A percentile compares a stretch with the other conserved stretches of the same genome.
These are phyloP conservation scores for Alternaria triticimaculans DNA, from an alignment of 2,329 filamentous ascomycete species.

Conservation along the genomic window DNA sequence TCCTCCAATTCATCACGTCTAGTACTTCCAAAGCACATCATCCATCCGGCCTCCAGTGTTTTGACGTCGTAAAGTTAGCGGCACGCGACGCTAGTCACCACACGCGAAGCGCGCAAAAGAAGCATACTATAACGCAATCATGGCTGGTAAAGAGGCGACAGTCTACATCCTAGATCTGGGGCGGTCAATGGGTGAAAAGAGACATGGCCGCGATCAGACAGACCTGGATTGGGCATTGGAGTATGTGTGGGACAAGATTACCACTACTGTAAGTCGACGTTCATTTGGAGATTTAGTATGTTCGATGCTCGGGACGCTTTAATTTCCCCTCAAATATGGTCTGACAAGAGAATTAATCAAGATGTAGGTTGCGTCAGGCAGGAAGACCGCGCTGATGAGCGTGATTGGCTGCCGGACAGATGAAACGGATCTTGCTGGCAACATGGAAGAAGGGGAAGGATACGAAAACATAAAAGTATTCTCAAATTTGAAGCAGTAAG, in stretches of 20 bases:
- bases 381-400: constrained; percentile 77
- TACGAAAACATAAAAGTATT: constrained; percentile 85
- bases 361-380: constrained; percentile 64
- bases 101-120: constrained; percentile 1
- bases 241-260: constrained; percentile 95
- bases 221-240: constrained; percentile 89
- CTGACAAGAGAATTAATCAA: too few species aligned
- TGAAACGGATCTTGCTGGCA: constrained; percentile 45
- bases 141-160: constrained; percentile 93
- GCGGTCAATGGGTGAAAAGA: constrained; percentile 77
- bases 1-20: background rate
- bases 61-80: background rate
- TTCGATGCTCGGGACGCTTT: background rate
- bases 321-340: background rate
- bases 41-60: background rate
- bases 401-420: constrained; percentile 85
- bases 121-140: constrained; percentile 48
- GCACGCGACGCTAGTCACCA: background rate
- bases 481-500: constrained; percentile 66
- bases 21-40: background rate
- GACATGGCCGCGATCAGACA: constrained; percentile 73
- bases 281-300: constrained; percentile 30
- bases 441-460: constrained; percentile 68
- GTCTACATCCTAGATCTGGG: constrained; percentile 92
- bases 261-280: constrained; percentile 66